Percentiles rank a stretch among this genome's conserved stretches.
phyloP scores from a whole-genome alignment of 2,329 filamentous ascomycete genomes.

The Chaetoscypha palmicola region DNA sequence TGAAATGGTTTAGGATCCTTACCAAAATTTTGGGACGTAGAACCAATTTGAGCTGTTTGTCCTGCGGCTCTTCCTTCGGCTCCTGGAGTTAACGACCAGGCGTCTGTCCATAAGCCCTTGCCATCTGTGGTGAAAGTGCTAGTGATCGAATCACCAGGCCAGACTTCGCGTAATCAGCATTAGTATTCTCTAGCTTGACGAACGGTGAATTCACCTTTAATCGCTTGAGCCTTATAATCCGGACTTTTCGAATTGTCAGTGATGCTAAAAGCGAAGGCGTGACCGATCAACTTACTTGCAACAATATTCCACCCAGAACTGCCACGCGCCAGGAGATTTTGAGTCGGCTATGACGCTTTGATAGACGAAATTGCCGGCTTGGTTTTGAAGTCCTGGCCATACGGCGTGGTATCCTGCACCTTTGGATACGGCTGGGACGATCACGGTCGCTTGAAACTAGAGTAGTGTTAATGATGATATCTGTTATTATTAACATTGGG shows the following conservation, averaged over 20 bases:
- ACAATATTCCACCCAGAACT: constrained; percentile 22
- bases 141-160: constrained; percentile 20
- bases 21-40: constrained; percentile 16
- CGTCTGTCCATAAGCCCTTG: constrained; percentile 17
- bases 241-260: constrained; percentile 12
- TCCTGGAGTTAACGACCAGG: constrained; percentile 17
- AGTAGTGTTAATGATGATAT: too few relatives aligned
- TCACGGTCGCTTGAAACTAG: constrained; percentile 18
- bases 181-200: not conserved
- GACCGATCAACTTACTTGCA: constrained; percentile 14
- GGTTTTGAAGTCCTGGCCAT: constrained; percentile 18
- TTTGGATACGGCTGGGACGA: constrained; percentile 16
- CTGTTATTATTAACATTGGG: too few relatives aligned
- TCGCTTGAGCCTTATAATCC: constrained; percentile 12
- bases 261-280: too few relatives aligned
- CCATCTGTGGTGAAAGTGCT: constrained; percentile 14
- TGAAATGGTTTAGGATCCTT: not conserved
- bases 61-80: constrained; percentile 11
- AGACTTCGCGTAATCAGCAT: constrained; percentile 11
- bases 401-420: constrained; percentile 13
- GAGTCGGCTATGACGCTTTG: constrained; percentile 20
- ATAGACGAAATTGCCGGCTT: constrained; percentile 12
- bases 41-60: constrained; percentile 13
- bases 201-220: constrained; percentile 10
- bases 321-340: constrained; percentile 16